Evolutionary conservation across 371 early-diverging fungal genomes (phyloP), one percentile per base, ranked within the genome.

Genomic region (Mucor irregularis): DNA sequence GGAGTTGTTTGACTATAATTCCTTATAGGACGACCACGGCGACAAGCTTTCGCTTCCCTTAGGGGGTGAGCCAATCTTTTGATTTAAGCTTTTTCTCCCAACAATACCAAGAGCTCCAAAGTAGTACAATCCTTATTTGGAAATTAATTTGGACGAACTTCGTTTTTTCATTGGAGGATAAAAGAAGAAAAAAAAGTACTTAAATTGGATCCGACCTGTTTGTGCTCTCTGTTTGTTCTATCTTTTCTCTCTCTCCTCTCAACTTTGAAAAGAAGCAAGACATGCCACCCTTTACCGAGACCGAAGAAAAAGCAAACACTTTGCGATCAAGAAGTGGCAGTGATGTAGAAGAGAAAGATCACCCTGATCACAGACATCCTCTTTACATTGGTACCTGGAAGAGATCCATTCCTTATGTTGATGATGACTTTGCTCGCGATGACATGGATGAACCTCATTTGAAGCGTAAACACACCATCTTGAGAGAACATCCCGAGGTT

Each of bases 371-470:
- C 53, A 81, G 95, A 37, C 85, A 85, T 61, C 94, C 93, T 0
- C 61, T 85, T 35, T 94, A 91, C 62, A 73, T 92, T 16, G 95
- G 95, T 40, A 77, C 76, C 48, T 94, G 95, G 95, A 78, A 82
- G 58, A 84, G 89, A 29, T 91, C 94, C 0, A 81, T 92, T 49
- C 94, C 95, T 10, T 74, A 79, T 17, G 60, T 73, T 11, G 85
- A 94, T 58, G 80, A 90, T 44, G 85, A 83, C 53, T 82, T 94
- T 58, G 89, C 93, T 44, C 84, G 78, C 52, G 95, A 95, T 68
- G 83, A 90, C 68, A 72, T 87, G 76, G 98, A 97, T 70, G 97
- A 98, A 71, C 98, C 98, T 33, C 98, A 98, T 76, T 76, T 89
- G 60, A 92, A 93, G 73, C 87, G 97, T 48, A 90, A 92, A 75